These are phyloP conservation scores for Simplicillium aogashimaense DNA, from an alignment of 2,329 filamentous ascomycete genomes.

Conservation along the genomic window DNA sequence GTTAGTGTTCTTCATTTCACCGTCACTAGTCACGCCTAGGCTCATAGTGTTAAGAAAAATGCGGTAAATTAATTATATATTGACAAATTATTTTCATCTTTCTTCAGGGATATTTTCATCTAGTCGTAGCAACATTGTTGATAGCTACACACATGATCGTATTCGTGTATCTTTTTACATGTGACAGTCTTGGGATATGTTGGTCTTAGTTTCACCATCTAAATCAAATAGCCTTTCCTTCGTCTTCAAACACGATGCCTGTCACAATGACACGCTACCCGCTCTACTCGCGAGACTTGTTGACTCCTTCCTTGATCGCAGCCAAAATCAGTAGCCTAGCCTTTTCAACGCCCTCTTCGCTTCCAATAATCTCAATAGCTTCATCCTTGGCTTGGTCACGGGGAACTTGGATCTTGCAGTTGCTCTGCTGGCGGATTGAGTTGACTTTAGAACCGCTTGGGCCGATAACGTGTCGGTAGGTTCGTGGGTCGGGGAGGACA, in stretches of 20 bases:
- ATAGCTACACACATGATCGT: background rate
- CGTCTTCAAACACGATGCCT: too few species aligned
- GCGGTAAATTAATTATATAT: too few species aligned
- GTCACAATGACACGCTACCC: too few species aligned
- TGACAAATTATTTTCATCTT: too few species aligned
- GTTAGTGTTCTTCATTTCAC: too few species aligned
- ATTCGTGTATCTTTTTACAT: background rate
- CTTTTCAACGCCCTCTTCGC: conserved; percentile 69
- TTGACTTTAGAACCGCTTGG: conserved; percentile 87
- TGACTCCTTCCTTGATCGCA: conserved; percentile 57
- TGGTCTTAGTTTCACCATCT: too few species aligned
- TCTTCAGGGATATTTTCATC: too few species aligned
- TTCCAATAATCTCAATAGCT: conserved; percentile 83
- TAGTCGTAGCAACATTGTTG: conserved; percentile 6
- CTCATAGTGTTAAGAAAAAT: too few species aligned
- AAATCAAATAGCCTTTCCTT: too few species aligned
- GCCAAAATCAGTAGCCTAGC: conserved; percentile 84
- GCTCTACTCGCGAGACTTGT: conserved; percentile 20
- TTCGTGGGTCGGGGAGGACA: conserved; percentile 77
- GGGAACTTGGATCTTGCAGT: conserved; percentile 89
- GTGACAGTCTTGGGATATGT: too few species aligned
- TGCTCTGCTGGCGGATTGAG: conserved; percentile 80
- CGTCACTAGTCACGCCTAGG: too few species aligned
- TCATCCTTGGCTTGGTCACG: conserved; percentile 65
- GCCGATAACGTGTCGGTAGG: conserved; percentile 86